Evolutionary conservation across 2,329 filamentous ascomycete genomes (phyloP).

Genomic region (Stagonosporopsis vannaccii): DNA sequence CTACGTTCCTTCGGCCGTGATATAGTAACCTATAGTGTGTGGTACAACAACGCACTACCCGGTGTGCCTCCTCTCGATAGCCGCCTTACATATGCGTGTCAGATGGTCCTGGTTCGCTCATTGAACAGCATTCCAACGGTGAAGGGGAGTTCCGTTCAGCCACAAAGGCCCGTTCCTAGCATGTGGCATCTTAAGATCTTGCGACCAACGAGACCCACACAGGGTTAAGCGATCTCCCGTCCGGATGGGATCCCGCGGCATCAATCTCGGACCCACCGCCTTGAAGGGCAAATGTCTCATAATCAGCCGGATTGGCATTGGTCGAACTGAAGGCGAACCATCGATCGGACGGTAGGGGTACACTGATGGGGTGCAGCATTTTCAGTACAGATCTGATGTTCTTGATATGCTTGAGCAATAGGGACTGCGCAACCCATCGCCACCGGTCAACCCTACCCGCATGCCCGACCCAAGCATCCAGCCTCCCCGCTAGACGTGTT

Average conservation of each 20-base stretch:
- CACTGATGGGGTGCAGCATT: background rate
- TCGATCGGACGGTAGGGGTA: conserved; percentile 2
- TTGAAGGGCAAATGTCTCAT: conserved; percentile 15
- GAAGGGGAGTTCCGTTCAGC: conserved; percentile 2
- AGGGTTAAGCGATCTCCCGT: conserved; percentile 23
- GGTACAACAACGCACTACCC: background rate
- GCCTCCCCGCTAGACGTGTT: background rate
- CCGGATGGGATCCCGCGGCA: conserved; percentile 20
- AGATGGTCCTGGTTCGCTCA: background rate
- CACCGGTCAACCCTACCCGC: background rate
- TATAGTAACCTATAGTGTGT: background rate
- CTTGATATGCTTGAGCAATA: background rate
- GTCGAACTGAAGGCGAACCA: background rate
- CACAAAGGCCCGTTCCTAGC: conserved; percentile 3
- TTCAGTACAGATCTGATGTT: background rate
- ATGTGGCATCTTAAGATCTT: conserved; percentile 10
- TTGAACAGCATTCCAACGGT: background rate
- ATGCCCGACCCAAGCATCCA: background rate
- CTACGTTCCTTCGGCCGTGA: background rate
- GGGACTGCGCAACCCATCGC: background rate
- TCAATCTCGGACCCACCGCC: conserved; percentile 19
- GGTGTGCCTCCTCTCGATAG: background rate
- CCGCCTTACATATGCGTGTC: background rate
- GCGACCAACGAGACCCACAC: conserved; percentile 9
- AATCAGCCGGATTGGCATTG: conserved; percentile 14